Conservation (phyloP, 208 protist species). For the Wallacemonas sp. region DNA sequence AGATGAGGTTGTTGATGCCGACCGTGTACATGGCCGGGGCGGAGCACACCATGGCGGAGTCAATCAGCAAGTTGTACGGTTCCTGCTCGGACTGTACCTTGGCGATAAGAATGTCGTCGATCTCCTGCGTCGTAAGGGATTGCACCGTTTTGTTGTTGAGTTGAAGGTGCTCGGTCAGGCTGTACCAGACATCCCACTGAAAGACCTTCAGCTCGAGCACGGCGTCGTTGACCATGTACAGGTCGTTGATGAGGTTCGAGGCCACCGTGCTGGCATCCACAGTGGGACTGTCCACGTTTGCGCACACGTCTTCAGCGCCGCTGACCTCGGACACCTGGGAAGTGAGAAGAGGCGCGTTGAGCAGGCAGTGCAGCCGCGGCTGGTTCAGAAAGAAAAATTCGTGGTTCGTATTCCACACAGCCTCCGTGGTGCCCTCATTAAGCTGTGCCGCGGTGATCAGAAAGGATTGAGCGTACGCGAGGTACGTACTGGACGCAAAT, state of each 20-base stretch:
- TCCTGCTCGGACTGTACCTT: neutral
- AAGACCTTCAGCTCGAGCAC: constrained; percentile 55
- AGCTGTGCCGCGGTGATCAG: neutral
- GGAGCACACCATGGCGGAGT: constrained; percentile 34
- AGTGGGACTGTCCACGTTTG: constrained; percentile 10
- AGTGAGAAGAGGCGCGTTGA: constrained; percentile 24
- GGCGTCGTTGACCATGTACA: constrained; percentile 29
- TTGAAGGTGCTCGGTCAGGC: constrained; percentile 21
- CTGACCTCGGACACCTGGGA: constrained; percentile 13
- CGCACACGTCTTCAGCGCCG: constrained; percentile 19
- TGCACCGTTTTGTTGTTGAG: neutral
- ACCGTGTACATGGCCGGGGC: constrained; percentile 48
- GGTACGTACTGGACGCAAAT: neutral
- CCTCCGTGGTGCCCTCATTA: neutral
- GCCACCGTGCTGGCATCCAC: neutral
- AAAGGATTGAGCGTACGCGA: constrained; percentile 2
- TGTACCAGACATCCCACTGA: constrained; percentile 41
- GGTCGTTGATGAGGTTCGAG: constrained; percentile 9
- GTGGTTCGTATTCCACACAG: neutral
- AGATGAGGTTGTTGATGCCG: constrained; percentile 31
- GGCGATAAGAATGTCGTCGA: neutral
- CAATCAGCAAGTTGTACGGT: constrained; percentile 22
- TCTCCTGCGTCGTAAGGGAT: neutral
- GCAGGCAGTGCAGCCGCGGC: constrained; percentile 43
- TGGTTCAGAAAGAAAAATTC: constrained; percentile 60